Percentiles rank a stretch among this genome's conserved stretches.
phyloP scores from a whole-genome alignment of 768 basidiomycete genomes.

The Coprinellus micaceus region DNA sequence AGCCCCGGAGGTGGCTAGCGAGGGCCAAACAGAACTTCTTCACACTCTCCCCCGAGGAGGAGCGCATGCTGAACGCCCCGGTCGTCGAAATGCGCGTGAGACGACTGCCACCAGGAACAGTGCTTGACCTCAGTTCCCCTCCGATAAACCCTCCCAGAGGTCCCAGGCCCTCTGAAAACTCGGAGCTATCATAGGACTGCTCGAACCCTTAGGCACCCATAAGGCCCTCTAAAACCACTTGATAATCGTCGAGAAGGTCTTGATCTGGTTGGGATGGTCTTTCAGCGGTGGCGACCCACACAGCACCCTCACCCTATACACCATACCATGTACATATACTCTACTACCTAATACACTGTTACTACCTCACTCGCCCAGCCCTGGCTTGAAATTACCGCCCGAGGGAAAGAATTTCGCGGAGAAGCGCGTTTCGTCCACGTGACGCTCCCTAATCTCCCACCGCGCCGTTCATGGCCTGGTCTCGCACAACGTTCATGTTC shows the following conservation, averaged over 20 bases:
- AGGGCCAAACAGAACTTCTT: conserved; percentile 50
- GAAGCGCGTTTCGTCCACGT: too few relatives aligned
- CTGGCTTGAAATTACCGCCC: too few relatives aligned
- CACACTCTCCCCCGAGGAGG: conserved; percentile 57
- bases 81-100: conserved; percentile 6
- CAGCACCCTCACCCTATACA: too few relatives aligned
- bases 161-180: background rate
- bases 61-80: conserved; percentile 29
- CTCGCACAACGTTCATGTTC: background rate
- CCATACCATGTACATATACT: too few relatives aligned
- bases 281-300: too few relatives aligned
- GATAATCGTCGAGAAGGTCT: too few relatives aligned
- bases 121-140: background rate
- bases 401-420: too few relatives aligned
- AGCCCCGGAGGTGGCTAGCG: conserved; percentile 60
- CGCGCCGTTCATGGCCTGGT: background rate
- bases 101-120: conserved; percentile 5
- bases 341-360: too few relatives aligned
- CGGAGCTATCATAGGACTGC: background rate
- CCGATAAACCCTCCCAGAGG: background rate
- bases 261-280: too few relatives aligned
- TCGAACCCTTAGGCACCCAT: too few relatives aligned
- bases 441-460: background rate
- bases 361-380: too few relatives aligned
- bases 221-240: too few relatives aligned